Conservation (phyloP, 1,139 yeast species). For the Kodamaea alishanica region DNA sequence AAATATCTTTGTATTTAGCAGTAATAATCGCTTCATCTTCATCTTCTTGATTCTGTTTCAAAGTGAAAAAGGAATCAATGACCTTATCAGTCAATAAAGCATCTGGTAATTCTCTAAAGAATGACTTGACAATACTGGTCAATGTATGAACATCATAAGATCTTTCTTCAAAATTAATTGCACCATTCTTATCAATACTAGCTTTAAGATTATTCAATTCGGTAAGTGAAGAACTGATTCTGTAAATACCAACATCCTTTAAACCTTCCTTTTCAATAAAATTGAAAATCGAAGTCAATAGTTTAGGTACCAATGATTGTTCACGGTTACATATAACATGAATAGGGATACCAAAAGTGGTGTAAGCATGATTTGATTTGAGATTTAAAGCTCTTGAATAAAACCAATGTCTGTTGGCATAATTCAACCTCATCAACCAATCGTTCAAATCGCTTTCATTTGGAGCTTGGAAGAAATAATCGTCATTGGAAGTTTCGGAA, state of each 20-base stretch:
- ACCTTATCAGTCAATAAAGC: slow-evolving; percentile 63
- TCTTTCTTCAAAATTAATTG: slow-evolving; percentile 54
- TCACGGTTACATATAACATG: slow-evolving; percentile 73
- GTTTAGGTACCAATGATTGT: slow-evolving; percentile 54
- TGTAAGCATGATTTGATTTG: slow-evolving; percentile 28
- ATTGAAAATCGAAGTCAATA: slow-evolving; percentile 60
- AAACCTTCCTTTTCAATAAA: slow-evolving; percentile 83
- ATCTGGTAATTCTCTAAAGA: slow-evolving; percentile 84
- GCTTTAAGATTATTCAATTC: slow-evolving; percentile 67
- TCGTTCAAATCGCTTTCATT: slow-evolving; percentile 63
- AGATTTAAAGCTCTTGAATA: slow-evolving; percentile 40
- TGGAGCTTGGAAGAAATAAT: slow-evolving; percentile 66
- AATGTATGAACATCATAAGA: slow-evolving; percentile 83
- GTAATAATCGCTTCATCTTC: slow-evolving; percentile 24
- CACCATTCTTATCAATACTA: slow-evolving; percentile 71
- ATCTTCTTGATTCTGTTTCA: slow-evolving; percentile 28
- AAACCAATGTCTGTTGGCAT: slow-evolving; percentile 56
- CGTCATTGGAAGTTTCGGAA: slow-evolving; percentile 48
- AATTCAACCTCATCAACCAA: slow-evolving; percentile 60
- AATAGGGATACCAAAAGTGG: slow-evolving; percentile 88
- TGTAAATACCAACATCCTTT: slow-evolving; percentile 86
- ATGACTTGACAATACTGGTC: slow-evolving; percentile 85
- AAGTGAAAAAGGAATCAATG: slow-evolving; percentile 46
- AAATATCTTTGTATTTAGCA: slow-evolving; percentile 40
- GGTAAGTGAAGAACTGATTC: slow-evolving; percentile 86